Conservation (phyloP, 2,329 filamentous ascomycete genomes). For the Diatrype stigma region DNA sequence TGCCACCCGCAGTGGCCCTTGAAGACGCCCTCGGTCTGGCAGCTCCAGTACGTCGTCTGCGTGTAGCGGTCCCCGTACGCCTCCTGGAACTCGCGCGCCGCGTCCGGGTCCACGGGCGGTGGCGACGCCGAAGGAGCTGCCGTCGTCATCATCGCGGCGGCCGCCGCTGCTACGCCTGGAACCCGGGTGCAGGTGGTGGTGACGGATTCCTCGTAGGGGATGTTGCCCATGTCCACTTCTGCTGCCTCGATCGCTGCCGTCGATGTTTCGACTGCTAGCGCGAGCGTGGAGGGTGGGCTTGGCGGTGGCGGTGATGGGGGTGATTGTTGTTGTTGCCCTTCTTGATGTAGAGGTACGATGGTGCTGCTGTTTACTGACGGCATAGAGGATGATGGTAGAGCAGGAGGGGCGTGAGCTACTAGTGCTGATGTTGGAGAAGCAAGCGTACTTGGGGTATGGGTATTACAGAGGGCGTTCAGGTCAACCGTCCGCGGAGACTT, state of each 20-base stretch:
- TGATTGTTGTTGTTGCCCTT: background rate
- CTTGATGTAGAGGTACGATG: background rate
- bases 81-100: conserved; percentile 11
- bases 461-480: too few species aligned
- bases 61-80: conserved; percentile 20
- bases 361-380: too few species aligned
- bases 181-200: background rate
- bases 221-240: background rate
- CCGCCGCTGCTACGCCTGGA: background rate
- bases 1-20: conserved; percentile 36
- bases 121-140: conserved; percentile 10
- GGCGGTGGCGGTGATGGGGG: background rate
- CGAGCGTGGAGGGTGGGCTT: background rate
- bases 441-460: too few species aligned
- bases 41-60: conserved; percentile 37
- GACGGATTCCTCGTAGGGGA: too few species aligned
- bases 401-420: background rate
- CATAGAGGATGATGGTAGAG: too few species aligned
- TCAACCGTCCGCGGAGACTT: background rate
- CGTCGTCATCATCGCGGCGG: background rate
- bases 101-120: conserved; percentile 13
- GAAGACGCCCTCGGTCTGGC: conserved; percentile 21
- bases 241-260: background rate
- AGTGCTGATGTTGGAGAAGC: background rate
- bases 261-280: background rate